Base-by-base conservation (phyloP, 2,329 filamentous ascomycete genomes). In the Hypoxylon sp. region DNA sequence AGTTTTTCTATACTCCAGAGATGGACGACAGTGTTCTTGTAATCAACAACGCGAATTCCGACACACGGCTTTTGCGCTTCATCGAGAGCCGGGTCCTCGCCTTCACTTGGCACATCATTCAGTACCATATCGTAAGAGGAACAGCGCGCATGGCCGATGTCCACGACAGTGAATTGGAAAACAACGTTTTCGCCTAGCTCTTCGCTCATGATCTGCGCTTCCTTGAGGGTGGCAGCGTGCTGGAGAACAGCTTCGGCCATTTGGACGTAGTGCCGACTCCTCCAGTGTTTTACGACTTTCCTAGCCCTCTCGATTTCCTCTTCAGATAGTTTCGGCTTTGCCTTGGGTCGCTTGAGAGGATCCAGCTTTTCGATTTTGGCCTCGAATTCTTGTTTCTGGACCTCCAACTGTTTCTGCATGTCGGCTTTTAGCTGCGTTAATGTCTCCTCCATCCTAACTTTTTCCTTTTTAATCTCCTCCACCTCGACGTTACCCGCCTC, bases 101-200 rank as follows among this genome's bases (percentile, higher is more conserved):
- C 91, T 69, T 97, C 93, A 7, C 87, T 85, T 1, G 89, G 88
- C 30, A 97, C 86, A 13, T 91, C 93, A 65, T 96, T 96, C 30
- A 99, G 79, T 3, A 97, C 91, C 73, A 99, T 88, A 70, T 99
- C 94, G 72, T 99, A 99, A 1, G 92, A 96, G 2, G 94, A 99
- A 62, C 89, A 92, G 60, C 95, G 81, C 15, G 86, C 86, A 65
- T 99, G 92, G 1, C 94, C 94, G 57, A 88, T 78, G 64, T 97
- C 93, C 21, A 97, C 85, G 47, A 97, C 86, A 8, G 90, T 88
- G 68, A 97, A 99, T 70, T 99, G 94, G 69, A 99, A 97, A 13
- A 93, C 87, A 6, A 97, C 89, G 59, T 86, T 86, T 69, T 97
- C 94, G 62, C 94, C 90, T 75, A 99, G 89, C 64, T 96, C 90